Percentiles rank a stretch among this genome's conserved stretches.
Conservation (phyloP, 2,329 filamentous ascomycete genomes). For the Colletotrichum shisoi region DNA sequence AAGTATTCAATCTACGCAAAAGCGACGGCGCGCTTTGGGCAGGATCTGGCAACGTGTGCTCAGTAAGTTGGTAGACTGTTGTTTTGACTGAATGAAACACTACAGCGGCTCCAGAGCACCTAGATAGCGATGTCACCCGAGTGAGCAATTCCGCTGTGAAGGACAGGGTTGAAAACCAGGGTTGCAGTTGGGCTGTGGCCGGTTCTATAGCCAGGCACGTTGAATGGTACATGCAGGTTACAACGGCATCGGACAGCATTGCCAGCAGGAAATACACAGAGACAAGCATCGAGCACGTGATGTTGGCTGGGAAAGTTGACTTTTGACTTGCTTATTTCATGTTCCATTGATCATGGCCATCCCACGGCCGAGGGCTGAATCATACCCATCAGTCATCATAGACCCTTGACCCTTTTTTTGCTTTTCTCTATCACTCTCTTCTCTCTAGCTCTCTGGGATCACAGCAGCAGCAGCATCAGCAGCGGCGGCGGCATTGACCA, state of each 20-base stretch:
- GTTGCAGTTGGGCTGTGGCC: background rate
- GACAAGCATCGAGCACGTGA: background rate
- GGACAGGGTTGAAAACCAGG: background rate
- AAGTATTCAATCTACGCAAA: too few species aligned
- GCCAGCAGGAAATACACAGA: background rate
- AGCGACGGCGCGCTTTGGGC: too few species aligned
- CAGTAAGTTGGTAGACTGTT: background rate
- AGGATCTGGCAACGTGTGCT: too few species aligned
- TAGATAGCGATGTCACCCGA: background rate
- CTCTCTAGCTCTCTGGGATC: conserved; percentile 28
- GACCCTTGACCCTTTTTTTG: conserved; percentile 24
- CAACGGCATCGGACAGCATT: background rate
- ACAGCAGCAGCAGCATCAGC: conserved; percentile 31
- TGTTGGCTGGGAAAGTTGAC: conserved; percentile 14
- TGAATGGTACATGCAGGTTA: too few species aligned
- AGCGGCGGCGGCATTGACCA: conserved; percentile 19
- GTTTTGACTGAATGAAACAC: background rate
- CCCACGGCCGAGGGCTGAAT: conserved; percentile 35
- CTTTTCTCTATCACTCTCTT: conserved; percentile 25
- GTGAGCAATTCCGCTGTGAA: background rate
- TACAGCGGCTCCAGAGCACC: too few species aligned
- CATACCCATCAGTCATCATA: conserved; percentile 35
- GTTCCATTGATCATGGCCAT: conserved; percentile 39
- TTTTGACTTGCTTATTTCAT: conserved; percentile 36
- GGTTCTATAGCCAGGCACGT: background rate